phyloP scores from a whole-genome alignment of 306 rosid genomes.

The Prunus fruticosa region DNA sequence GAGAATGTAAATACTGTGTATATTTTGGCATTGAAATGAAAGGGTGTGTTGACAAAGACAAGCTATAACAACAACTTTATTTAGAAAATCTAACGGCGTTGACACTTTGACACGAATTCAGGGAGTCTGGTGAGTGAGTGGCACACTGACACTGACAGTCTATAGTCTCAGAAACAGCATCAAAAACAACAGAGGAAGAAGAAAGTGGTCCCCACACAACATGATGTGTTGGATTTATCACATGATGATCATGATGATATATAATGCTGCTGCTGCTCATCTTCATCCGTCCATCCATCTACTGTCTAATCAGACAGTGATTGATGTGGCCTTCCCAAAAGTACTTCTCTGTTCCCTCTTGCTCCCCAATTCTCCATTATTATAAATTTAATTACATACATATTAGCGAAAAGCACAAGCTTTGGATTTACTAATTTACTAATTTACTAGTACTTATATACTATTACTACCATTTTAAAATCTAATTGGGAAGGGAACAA shows the following conservation, averaged over 20 bases:
- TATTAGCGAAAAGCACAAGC: neutral
- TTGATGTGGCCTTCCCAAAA: conserved; percentile 28
- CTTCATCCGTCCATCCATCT: conserved; percentile 20
- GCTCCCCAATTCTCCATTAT: conserved; percentile 10
- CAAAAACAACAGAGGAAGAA: too few species aligned
- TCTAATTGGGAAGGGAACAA: neutral
- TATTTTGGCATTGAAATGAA: neutral
- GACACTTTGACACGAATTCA: conserved; percentile 46
- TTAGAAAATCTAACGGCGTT: conserved; percentile 51
- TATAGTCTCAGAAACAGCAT: neutral
- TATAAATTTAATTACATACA: neutral
- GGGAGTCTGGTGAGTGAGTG: conserved; percentile 4
- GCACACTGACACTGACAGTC: neutral
- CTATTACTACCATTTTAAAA: neutral
- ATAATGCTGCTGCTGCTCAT: neutral
- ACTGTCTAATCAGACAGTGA: conserved; percentile 35
- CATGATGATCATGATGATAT: conserved; percentile 36
- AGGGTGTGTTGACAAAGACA: conserved; percentile 42
- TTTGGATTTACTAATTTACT: neutral
- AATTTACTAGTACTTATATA: neutral
- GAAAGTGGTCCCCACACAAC: neutral
- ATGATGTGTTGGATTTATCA: conserved; percentile 38
- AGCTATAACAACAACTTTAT: conserved; percentile 46
- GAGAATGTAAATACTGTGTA: neutral
- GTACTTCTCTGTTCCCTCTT: conserved; percentile 28